Evolutionary conservation across 129 eudicot genomes (phyloP), one percentile per base, ranked within the genome.

Genomic region (Logfia minima): DNA sequence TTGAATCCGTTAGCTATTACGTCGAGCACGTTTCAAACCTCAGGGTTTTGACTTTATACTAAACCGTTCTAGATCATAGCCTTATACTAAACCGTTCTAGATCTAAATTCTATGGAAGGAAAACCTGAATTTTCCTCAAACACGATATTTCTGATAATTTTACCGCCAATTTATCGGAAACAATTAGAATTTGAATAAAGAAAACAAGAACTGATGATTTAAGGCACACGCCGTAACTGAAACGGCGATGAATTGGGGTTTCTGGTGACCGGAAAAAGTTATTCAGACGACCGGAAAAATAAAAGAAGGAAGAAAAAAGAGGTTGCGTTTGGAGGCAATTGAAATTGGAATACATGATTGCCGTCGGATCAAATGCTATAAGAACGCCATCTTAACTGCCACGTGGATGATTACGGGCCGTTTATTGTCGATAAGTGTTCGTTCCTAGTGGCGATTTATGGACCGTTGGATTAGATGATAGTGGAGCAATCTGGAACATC

Each of bases 341-440:
- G 72, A 67, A 77, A 74, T 28, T 75, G 64, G 77, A 75, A 19
- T 80, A 67, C 70, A 31, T 81, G 84, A 78, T 75, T 88, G 68
- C 87, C 90, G 90, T 88, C 79, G 87, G 88, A 88, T 88, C 85
- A 85, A 83, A 66, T 66, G 80, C 29, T 81, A 86, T 82, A 86
- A 82, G 78, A 82, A 84, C 75, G 79, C 70, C 53, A 78, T 79
- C 52, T 51, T 29, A 19, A 48, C 55, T 19, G 79, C 75, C 86
- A 88, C 87, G 90, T 82, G 93, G 88, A 35, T 0, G 66, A 64
- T 56, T 86, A 18, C 14, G 21, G 77, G 62, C 90, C 88, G 87
- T 84, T 70, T 4, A 58, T 72, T 77, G 41, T 39, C 84, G 93
- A 89, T 89, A 89, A 86, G 83, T 69, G 53, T 79, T 66, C 48